phyloP scores from a whole-genome alignment of 495 filamentous ascomycete species.

The Aspergillus hancockii region DNA sequence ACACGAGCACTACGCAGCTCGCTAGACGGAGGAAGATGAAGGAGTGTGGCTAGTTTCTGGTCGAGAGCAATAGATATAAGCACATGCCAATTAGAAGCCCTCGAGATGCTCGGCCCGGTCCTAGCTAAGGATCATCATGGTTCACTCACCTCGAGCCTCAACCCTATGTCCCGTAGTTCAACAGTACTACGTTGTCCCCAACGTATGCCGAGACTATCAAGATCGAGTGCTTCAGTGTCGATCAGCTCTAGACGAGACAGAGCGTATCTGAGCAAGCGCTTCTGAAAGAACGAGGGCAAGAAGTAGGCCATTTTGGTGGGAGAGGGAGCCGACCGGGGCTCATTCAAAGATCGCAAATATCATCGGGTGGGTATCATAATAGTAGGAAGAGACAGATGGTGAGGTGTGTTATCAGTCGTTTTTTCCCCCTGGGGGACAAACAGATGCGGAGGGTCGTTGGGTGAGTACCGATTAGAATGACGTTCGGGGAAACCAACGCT shows the following conservation, averaged over 20 bases:
- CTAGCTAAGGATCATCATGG: slow-evolving; percentile 11
- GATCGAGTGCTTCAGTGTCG: slow-evolving; percentile 76
- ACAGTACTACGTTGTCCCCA: slow-evolving; percentile 75
- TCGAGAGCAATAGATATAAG: slow-evolving; percentile 17
- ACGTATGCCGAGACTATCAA: slow-evolving; percentile 75
- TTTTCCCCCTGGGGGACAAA: not conserved
- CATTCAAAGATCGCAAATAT: slow-evolving; percentile 26
- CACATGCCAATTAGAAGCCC: not conserved
- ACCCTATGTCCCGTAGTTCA: slow-evolving; percentile 77
- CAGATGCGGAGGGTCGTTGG: slow-evolving; percentile 15
- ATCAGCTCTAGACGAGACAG: slow-evolving; percentile 77
- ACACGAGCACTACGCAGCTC: slow-evolving; percentile 70
- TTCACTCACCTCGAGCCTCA: slow-evolving; percentile 66
- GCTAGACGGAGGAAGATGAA: slow-evolving; percentile 69
- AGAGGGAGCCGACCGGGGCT: slow-evolving; percentile 34
- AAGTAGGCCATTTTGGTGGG: slow-evolving; percentile 53
- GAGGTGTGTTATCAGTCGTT: not conserved
- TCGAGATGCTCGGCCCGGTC: not conserved
- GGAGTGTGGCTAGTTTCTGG: slow-evolving; percentile 73
- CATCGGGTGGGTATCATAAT: slow-evolving; percentile 34
- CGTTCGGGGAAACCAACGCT: slow-evolving; percentile 24
- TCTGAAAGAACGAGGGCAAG: slow-evolving; percentile 76
- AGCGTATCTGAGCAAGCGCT: slow-evolving; percentile 77
- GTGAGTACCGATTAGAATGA: slow-evolving; percentile 21
- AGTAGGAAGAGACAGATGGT: slow-evolving; percentile 9